Conservation (phyloP, 805 yeast genomes). For the Metschnikowia baotianmanensis region DNA sequence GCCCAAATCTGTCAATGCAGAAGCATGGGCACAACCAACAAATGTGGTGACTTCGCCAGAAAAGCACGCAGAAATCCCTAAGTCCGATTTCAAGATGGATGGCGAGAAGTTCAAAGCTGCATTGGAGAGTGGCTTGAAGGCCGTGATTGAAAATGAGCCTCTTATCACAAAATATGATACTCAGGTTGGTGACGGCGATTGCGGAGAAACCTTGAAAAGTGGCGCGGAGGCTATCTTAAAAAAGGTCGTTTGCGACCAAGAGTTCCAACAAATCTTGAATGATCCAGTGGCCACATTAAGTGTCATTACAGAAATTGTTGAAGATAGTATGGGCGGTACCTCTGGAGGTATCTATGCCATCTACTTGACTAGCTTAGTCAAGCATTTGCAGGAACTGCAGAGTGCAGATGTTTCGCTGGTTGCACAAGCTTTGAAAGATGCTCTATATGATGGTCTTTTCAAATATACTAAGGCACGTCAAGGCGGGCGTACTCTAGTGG, state of each 20-base stretch:
- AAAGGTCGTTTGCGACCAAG: slow-evolving; percentile 42
- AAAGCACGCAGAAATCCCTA: slow-evolving; percentile 20
- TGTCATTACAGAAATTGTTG: slow-evolving; percentile 80
- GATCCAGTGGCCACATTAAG: slow-evolving; percentile 60
- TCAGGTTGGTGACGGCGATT: slow-evolving; percentile 94
- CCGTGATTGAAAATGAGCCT: slow-evolving; percentile 54
- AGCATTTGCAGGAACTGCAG: slow-evolving; percentile 38
- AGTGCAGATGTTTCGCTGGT: slow-evolving; percentile 34
- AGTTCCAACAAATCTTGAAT: slow-evolving; percentile 25
- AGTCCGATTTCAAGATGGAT: slow-evolving; percentile 31
- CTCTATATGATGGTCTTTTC: slow-evolving; percentile 66
- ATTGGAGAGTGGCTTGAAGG: slow-evolving; percentile 42
- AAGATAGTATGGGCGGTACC: slow-evolving; percentile 95
- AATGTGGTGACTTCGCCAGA: slow-evolving; percentile 28
- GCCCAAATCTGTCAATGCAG: slow-evolving; percentile 33
- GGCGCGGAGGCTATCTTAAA: slow-evolving; percentile 75
- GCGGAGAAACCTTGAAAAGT: slow-evolving; percentile 84
- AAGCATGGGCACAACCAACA: slow-evolving; percentile 30
- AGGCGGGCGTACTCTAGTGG: slow-evolving; percentile 88
- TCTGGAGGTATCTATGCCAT: slow-evolving; percentile 93
- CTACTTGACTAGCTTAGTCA: slow-evolving; percentile 72
- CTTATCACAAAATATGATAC: slow-evolving; percentile 82
- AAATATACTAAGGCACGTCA: slow-evolving; percentile 84
- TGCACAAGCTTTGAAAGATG: slow-evolving; percentile 52
- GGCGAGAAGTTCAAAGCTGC: slow-evolving; percentile 48